phyloP scores from a whole-genome alignment of 768 basidiomycete species.

The Brasilioporus rufonigricans region DNA sequence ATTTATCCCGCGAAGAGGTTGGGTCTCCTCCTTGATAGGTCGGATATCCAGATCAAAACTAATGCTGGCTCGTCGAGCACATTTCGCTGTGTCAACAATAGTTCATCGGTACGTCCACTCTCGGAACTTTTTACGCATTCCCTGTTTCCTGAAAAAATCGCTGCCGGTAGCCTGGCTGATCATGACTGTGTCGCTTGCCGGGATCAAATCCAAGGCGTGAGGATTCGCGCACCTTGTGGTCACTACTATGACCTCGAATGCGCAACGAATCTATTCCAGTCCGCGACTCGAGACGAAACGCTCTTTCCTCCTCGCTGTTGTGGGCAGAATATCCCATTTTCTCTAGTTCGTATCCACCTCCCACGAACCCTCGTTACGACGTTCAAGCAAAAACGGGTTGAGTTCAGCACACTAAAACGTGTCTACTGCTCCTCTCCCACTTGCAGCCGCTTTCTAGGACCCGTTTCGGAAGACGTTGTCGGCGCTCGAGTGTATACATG shows the following conservation, averaged over 20 bases:
- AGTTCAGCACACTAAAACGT: not conserved
- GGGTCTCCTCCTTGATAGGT: constrained; percentile 16
- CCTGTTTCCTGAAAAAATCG: not conserved
- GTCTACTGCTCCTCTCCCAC: no score
- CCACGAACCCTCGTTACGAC: not conserved
- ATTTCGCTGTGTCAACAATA: not conserved
- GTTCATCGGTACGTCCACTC: constrained; percentile 17
- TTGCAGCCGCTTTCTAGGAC: constrained; percentile 39
- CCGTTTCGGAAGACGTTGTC: constrained; percentile 17
- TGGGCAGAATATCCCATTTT: constrained; percentile 29
- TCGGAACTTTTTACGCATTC: not conserved
- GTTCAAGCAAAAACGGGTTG: not conserved
- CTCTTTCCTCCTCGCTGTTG: constrained; percentile 43
- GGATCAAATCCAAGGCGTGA: constrained; percentile 5
- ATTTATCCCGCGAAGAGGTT: constrained; percentile 9
- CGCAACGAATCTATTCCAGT: constrained; percentile 33
- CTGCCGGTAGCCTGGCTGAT: constrained; percentile 13
- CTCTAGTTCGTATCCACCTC: constrained; percentile 13
- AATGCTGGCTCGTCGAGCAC: not conserved
- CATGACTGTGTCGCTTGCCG: constrained; percentile 18
- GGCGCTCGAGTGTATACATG: constrained; percentile 18
- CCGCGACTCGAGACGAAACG: constrained; percentile 36
- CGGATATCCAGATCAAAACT: not conserved
- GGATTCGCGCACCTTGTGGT: constrained; percentile 32
- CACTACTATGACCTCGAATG: constrained; percentile 38